Conservation (phyloP, 2,329 filamentous ascomycete genomes). For the Clarireedia sp. region DNA sequence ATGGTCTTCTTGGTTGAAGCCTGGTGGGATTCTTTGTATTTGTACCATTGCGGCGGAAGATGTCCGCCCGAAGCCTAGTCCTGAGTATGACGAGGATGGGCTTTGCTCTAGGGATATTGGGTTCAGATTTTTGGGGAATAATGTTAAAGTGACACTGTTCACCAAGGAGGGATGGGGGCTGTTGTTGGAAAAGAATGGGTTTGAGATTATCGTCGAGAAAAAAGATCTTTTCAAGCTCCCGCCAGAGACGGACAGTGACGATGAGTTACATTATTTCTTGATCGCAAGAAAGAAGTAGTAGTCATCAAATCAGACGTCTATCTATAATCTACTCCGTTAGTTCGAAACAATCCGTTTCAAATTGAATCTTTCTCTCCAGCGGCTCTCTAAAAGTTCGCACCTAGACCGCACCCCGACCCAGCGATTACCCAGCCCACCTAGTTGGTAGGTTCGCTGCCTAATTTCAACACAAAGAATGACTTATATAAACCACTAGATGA, state of each 20-base stretch:
- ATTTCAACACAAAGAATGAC: no score
- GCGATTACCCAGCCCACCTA: no score
- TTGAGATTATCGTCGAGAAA: conserved; percentile 4
- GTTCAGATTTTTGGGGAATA: conserved; percentile 14
- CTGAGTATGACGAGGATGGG: conserved; percentile 11
- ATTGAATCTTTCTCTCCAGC: no score
- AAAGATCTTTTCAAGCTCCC: background rate
- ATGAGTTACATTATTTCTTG: conserved; percentile 2
- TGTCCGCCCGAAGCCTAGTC: background rate
- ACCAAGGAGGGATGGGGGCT: conserved; percentile 4
- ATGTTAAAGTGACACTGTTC: background rate
- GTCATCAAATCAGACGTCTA: background rate
- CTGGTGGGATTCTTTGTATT: conserved; percentile 11
- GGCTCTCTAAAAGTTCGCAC: no score
- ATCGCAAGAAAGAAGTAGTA: background rate
- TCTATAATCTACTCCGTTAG: no score
- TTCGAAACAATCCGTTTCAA: no score
- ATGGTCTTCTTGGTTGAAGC: conserved; percentile 12
- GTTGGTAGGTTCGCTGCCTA: no score
- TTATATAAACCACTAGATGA: no score
- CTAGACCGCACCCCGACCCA: no score
- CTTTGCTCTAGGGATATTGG: conserved; percentile 8
- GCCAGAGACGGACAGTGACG: background rate
- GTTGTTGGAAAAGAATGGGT: conserved; percentile 5
- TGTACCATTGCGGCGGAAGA: conserved; percentile 10